Conservation (phyloP, 2,329 filamentous ascomycete species). For the Bipolaris zeicola region DNA sequence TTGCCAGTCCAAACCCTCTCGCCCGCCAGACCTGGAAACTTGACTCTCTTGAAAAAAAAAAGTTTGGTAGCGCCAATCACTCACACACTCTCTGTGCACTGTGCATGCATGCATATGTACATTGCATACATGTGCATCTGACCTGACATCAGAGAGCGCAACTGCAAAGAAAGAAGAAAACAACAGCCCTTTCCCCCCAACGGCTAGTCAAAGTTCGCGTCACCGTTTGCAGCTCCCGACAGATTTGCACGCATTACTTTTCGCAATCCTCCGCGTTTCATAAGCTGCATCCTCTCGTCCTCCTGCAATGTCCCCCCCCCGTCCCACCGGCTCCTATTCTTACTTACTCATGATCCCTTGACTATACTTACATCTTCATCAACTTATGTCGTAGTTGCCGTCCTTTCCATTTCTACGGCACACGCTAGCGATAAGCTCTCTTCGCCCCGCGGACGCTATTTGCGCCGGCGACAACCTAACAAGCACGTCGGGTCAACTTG, state of each 20-base stretch:
- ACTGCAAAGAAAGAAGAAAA: too few species aligned
- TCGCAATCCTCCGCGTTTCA: slow-evolving; percentile 7
- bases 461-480: background rate
- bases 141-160: too few species aligned
- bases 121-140: too few species aligned
- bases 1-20: too few species aligned
- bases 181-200: background rate
- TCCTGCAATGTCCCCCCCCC: background rate
- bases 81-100: too few species aligned
- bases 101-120: too few species aligned
- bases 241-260: background rate
- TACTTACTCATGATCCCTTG: too few species aligned
- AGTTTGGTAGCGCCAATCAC: too few species aligned
- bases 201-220: background rate
- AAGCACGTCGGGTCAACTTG: background rate
- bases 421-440: background rate
- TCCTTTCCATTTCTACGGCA: background rate
- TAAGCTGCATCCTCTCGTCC: background rate
- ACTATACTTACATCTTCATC: too few species aligned
- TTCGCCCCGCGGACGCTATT: slow-evolving; percentile 4
- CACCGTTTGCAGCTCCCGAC: too few species aligned
- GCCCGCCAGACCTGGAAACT: too few species aligned
- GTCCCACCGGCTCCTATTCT: too few species aligned
- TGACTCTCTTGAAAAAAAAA: background rate
- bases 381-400: background rate